These are phyloP conservation scores for Arachis monticola DNA, from an alignment of 331 rosid genomes.

Conservation along the genomic window DNA sequence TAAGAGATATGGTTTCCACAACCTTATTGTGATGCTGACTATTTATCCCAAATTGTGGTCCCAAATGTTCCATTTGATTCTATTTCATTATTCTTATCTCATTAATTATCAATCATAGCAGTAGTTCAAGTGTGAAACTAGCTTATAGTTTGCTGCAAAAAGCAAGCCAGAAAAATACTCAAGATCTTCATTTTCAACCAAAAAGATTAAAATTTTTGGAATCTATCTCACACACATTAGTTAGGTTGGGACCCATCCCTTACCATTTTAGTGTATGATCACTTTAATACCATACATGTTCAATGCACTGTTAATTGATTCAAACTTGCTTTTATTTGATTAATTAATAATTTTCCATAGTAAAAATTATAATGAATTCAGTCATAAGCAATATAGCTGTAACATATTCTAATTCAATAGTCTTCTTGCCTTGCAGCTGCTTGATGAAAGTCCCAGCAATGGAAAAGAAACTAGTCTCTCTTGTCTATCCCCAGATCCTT, in stretches of 20 bases:
- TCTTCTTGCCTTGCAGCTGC: conserved; percentile 16
- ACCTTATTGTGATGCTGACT: not conserved
- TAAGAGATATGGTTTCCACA: not conserved
- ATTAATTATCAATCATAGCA: not conserved
- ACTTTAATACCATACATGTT: not conserved
- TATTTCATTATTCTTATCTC: not conserved
- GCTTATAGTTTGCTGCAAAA: not conserved
- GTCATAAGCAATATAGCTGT: not conserved
- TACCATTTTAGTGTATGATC: not conserved
- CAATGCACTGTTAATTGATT: not conserved
- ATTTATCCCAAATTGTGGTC: not conserved
- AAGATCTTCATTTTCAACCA: not conserved
- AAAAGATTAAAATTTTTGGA: too few relatives aligned
- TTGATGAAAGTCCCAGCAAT: conserved; percentile 34
- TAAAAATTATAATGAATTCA: not conserved
- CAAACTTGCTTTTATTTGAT: not conserved
- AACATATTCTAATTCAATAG: conserved; percentile 38
- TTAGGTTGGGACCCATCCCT: too few relatives aligned
- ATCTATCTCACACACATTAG: too few relatives aligned
- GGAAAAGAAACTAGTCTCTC: conserved; percentile 44
- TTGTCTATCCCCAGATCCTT: conserved; percentile 18
- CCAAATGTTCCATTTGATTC: not conserved
- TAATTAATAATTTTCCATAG: not conserved
- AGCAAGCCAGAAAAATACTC: not conserved
- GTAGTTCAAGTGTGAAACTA: not conserved